phyloP scores from a whole-genome alignment of 1,284 basidiomycete genomes.

The Schizopora paradoxa region DNA sequence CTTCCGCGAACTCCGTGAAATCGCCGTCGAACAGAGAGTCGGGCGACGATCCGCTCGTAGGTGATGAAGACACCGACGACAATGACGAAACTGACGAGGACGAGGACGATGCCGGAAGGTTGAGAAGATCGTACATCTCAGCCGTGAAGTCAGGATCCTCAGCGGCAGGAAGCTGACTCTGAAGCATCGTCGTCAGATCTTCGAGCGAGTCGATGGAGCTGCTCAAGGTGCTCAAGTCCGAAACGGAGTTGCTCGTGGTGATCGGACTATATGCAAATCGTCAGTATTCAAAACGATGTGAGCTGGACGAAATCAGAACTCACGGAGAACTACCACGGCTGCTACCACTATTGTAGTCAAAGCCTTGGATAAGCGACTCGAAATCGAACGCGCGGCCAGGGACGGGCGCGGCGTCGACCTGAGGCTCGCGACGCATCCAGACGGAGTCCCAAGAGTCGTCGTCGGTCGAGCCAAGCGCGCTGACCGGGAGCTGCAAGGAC shows the following conservation, averaged over 20 bases:
- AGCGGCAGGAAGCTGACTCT: not conserved
- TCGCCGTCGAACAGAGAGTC: not conserved
- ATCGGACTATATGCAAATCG: not conserved
- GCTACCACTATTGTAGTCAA: not conserved
- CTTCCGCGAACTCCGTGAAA: not conserved
- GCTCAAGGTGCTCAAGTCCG: not conserved
- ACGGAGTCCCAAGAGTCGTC: conserved; percentile 13
- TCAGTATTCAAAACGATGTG: not conserved
- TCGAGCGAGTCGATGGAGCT: not conserved
- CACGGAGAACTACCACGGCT: not conserved
- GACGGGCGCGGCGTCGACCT: not conserved
- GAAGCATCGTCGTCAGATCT: not conserved
- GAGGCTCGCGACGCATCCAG: not conserved
- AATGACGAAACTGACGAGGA: no score
- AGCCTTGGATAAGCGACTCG: not conserved
- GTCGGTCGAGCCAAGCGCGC: no score
- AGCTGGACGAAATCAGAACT: not conserved
- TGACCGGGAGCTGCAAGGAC: no score
- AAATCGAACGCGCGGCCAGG: not conserved
- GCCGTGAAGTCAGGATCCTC: not conserved
- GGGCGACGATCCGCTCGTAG: not conserved
- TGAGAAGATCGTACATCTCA: not conserved
- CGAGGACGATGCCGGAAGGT: not conserved
- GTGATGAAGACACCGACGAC: no score
- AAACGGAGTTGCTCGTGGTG: not conserved